Percentiles rank a stretch among this genome's conserved stretches.
Evolutionary conservation across 345 rosid species (phyloP).

Genomic region (Hevea brasiliensis): DNA sequence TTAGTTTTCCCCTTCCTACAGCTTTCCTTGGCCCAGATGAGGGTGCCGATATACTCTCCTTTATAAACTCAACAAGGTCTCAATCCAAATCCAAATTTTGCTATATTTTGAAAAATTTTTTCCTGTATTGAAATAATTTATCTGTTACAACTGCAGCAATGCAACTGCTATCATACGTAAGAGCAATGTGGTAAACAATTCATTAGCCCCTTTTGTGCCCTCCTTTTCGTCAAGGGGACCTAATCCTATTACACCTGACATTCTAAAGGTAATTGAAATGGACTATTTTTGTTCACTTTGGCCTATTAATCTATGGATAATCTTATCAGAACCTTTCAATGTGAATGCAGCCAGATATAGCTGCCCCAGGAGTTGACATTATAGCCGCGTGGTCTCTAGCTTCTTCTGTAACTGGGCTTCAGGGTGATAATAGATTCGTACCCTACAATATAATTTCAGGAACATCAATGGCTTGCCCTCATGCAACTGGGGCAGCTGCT

Average conservation of each 20-base stretch:
- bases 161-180: slow-evolving; percentile 32
- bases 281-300: too few relatives aligned
- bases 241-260: slow-evolving; percentile 39
- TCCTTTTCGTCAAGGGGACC: slow-evolving; percentile 61
- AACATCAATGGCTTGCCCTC: slow-evolving; percentile 65
- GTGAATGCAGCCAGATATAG: slow-evolving; percentile 52
- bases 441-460: slow-evolving; percentile 45
- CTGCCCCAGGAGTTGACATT: slow-evolving; percentile 56
- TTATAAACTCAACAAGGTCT: slow-evolving; percentile 25
- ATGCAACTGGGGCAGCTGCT: slow-evolving; percentile 49
- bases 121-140: too few relatives aligned
- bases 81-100: too few relatives aligned
- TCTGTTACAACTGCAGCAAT: slow-evolving; percentile 17
- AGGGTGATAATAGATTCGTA: slow-evolving; percentile 30
- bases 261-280: slow-evolving; percentile 42
- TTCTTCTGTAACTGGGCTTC: not conserved
- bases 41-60: slow-evolving; percentile 11
- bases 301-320: too few relatives aligned
- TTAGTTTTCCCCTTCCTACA: slow-evolving; percentile 24
- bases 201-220: slow-evolving; percentile 32
- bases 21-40: slow-evolving; percentile 11
- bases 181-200: slow-evolving; percentile 15
- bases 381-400: slow-evolving; percentile 49
- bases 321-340: not conserved
- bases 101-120: too few relatives aligned